Base-by-base conservation (phyloP, 805 yeast genomes). In the Candida nemodendra region DNA sequence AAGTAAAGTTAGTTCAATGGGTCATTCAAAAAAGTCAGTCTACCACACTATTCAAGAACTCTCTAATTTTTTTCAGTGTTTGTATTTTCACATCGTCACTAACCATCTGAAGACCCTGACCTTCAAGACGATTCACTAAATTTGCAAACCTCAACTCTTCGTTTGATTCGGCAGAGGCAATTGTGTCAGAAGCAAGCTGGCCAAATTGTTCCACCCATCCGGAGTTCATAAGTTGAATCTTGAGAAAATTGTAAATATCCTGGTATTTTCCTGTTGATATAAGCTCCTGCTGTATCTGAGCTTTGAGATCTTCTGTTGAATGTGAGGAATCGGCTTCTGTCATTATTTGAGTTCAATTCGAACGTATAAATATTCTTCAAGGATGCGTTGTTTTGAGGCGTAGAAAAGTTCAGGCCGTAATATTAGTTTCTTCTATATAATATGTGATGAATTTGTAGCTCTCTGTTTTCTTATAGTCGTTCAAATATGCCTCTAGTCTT, bases 181-280 rank as follows among this genome's bases (percentile, higher is more conserved):
- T 73, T 57, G 62, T 74, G 42, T 44, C 54, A 32, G 60, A 59
- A 3, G 95, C 84, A 28, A 83, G 49, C 27, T 71, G 73, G 31
- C 77, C 70, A 18, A 90, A 79, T 38, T 81, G 72, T 50, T 87
- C 95, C 43, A 77, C 78, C 97, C 97, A 90, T 5, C 96, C 96
- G 1, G 82, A 72, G 54, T 84, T 84, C 36, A 79, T 72, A 9
- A 90, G 71, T 52, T 76, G 77, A 38, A 80, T 71, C 49, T 78
- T 78, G 41, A 90, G 64, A 32, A 72, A 68, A 35, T 75, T 73
- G 34, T 83, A 79, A 38, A 87, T 82, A 70, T 73, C 71, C 44
- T 84, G 91, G 60, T 88, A 88, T 61, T 82, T 84, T 0, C 96
- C 96, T 19, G 87, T 75, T 21, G 80, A 73, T 3, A 87, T 78